Conservation (phyloP, 2,329 filamentous ascomycete genomes). For the Exserohilum turcica region DNA sequence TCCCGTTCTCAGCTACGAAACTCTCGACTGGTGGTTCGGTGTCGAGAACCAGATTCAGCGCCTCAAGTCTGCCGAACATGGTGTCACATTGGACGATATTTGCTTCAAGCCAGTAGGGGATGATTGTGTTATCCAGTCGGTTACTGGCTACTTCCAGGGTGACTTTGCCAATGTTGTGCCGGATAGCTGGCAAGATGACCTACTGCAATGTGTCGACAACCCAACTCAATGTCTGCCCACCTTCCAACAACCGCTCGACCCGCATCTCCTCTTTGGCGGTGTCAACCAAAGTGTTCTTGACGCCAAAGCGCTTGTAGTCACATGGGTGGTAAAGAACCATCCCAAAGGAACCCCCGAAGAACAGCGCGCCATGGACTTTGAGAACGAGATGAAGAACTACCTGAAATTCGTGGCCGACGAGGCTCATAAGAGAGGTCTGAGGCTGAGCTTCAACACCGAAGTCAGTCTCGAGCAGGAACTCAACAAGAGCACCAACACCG, state of each 20-base stretch:
- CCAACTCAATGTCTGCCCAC: constrained; percentile 82
- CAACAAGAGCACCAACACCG: constrained; percentile 97
- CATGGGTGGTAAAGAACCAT: constrained; percentile 92
- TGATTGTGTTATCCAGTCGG: constrained; percentile 88
- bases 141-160: constrained; percentile 85
- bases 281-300: constrained; percentile 71
- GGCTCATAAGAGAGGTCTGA: constrained; percentile 75
- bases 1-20: constrained; percentile 86
- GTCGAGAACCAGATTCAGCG: constrained; percentile 78
- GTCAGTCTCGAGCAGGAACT: constrained; percentile 93
- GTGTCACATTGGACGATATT: constrained; percentile 76
- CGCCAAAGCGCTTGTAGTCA: constrained; percentile 80
- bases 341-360: constrained; percentile 74
- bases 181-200: constrained; percentile 71
- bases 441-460: constrained; percentile 93
- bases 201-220: constrained; percentile 75
- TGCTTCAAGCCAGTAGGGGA: constrained; percentile 93
- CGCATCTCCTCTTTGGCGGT: constrained; percentile 84
- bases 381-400: constrained; percentile 74
- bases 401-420: constrained; percentile 81
- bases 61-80: constrained; percentile 71
- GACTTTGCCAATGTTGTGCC: constrained; percentile 66
- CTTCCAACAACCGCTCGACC: constrained; percentile 86
- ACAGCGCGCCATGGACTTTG: constrained; percentile 83
- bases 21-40: constrained; percentile 89